These are phyloP conservation scores for Irpex sp. DNA, from an alignment of 1,284 basidiomycete genomes.

Conservation along the genomic window DNA sequence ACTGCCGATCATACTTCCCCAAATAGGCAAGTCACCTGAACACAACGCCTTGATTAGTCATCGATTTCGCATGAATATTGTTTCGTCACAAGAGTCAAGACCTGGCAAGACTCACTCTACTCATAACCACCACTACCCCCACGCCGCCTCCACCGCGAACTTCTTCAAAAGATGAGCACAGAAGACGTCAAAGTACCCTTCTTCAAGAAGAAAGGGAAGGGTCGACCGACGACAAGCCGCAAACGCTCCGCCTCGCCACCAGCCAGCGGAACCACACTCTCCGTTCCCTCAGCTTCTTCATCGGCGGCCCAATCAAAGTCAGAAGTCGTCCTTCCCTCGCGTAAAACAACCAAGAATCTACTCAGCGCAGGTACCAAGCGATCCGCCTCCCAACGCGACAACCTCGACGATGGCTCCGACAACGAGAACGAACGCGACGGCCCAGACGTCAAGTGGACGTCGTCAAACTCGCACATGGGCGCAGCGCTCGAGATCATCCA, in stretches of 20 bases:
- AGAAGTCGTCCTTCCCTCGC: constrained; percentile 69
- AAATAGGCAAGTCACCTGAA: too few species aligned
- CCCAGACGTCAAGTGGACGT: constrained; percentile 76
- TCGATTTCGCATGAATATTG: too few species aligned
- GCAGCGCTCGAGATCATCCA: constrained; percentile 68
- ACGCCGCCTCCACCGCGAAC: not conserved
- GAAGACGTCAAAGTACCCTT: constrained; percentile 60
- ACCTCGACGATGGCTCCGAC: constrained; percentile 32
- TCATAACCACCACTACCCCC: not conserved
- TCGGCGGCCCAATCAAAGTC: constrained; percentile 26
- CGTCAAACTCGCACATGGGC: constrained; percentile 61
- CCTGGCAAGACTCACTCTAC: not conserved
- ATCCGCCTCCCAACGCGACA: constrained; percentile 51
- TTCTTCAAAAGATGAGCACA: constrained; percentile 29
- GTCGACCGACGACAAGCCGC: constrained; percentile 65
- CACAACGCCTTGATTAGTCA: not conserved
- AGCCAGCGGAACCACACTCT: constrained; percentile 23
- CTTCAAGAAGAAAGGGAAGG: constrained; percentile 85
- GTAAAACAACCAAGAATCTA: constrained; percentile 61
- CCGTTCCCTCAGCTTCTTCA: constrained; percentile 39
- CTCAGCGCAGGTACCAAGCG: constrained; percentile 85
- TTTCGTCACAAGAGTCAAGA: not conserved
- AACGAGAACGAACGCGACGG: constrained; percentile 49
- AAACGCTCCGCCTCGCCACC: constrained; percentile 65
- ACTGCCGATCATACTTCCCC: too few species aligned